Evolutionary conservation across 2,329 filamentous ascomycete species (phyloP), one percentile per base, ranked within the genome.

Genomic region (Xylariaceae sp.): DNA sequence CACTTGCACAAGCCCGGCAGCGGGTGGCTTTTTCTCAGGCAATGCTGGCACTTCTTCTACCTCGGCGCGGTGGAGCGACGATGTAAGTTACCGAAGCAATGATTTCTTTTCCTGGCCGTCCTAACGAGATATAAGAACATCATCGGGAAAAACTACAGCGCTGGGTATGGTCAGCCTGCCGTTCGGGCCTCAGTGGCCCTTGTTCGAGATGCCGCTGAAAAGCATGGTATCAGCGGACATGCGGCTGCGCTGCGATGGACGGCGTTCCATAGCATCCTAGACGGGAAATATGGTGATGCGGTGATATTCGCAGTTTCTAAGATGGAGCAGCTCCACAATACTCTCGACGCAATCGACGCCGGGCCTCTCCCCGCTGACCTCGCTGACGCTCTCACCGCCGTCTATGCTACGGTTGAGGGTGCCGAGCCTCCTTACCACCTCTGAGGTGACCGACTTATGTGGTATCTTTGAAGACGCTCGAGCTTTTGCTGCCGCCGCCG

Each of bases 181-280:
- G 64, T 74, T 35, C 55, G 63, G 1, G 59, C 43, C 0, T 67
- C 69, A 1, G 60, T 66, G 1, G 64, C 68, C 21, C 61, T 55
- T 4, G 69, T 66, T 2, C 47, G 61, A 11, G 53, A 58, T 1
- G 63, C 64, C 0, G 68, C 69, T 1, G 53, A 58, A 6, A 68
- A 69, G 55, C 62, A 75, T 53, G 68, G 66, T 9, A 73, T 77
- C 30, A 65, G 47, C 29, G 72, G 69, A 2, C 73, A 76, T 48
- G 73, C 70, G 1, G 73, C 73, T 1, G 72, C 76, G 3, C 63
- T 77, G 9, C 67, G 76, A 3, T 78, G 76, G 76, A 68, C 68
- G 1, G 62, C 63, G 5, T 65, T 72, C 44, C 73, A 77, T 53
- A 68, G 72, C 27, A 45, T 58, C 18, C 61, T 78, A 1, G 51